Percentiles rank a stretch among this genome's conserved stretches.
Conservation (phyloP, 2,329 filamentous ascomycete species). For the Trichoderma gracile region DNA sequence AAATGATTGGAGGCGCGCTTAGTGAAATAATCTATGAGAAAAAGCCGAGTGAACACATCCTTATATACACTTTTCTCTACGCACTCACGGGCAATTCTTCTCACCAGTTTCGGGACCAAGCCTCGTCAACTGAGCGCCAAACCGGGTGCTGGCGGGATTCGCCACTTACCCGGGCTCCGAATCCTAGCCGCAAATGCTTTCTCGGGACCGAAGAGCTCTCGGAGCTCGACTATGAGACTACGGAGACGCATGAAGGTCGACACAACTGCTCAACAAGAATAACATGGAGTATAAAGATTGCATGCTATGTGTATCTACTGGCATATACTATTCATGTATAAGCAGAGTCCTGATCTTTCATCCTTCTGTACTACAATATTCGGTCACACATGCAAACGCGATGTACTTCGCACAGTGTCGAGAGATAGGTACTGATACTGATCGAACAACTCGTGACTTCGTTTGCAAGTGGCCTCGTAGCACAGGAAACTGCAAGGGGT, state of each 20-base stretch:
- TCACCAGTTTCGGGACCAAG: neutral
- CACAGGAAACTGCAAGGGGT: too few relatives aligned
- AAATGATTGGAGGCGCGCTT: neutral
- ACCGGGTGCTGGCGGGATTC: neutral
- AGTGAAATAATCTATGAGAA: neutral
- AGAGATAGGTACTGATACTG: too few relatives aligned
- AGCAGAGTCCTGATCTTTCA: too few relatives aligned
- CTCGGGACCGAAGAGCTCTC: conserved; percentile 18
- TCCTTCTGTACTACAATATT: too few relatives aligned
- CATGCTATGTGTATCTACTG: neutral
- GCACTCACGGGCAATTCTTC: neutral
- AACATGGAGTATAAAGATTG: neutral
- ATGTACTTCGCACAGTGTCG: too few relatives aligned
- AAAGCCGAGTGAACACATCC: neutral
- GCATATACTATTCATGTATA: too few relatives aligned
- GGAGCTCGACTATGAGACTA: neutral
- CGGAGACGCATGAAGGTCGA: neutral
- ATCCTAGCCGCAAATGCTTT: neutral
- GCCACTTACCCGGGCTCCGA: neutral
- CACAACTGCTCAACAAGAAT: too few relatives aligned
- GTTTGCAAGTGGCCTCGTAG: too few relatives aligned
- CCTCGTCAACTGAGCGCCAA: neutral
- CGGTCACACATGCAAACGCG: too few relatives aligned
- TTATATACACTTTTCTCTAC: neutral
- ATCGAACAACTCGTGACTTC: too few relatives aligned